Evolutionary conservation across 1,139 yeast species (phyloP), one percentile per base, ranked within the genome.

Genomic region (Yamadazyma trypodendri): DNA sequence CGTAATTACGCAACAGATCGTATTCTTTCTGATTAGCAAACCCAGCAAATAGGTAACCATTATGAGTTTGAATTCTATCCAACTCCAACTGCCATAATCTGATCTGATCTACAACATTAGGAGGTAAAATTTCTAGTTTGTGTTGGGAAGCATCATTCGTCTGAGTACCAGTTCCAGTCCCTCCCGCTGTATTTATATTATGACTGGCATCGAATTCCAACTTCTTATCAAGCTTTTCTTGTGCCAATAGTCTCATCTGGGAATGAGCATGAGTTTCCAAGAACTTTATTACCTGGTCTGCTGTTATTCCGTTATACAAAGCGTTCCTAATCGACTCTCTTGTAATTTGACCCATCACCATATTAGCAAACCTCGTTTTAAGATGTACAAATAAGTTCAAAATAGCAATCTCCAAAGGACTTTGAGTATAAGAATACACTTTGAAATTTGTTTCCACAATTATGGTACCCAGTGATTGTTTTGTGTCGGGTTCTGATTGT

Each of bases 101-200:
- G 49, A 92, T 87, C 58, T 92, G 99, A 62, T 92, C 99, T 1
- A 88, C 89, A 7, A 92, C 96, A 0, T 96, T 94, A 0, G 97
- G 96, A 3, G 97, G 98, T 10, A 92, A 63, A 13, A 89, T 67
- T 52, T 83, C 89, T 27, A 84, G 58, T 41, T 60, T 58, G 42
- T 74, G 77, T 43, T 69, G 70, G 13, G 68, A 64, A 20, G 57
- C 41, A n/a, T 46, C 44, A 28, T 50, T 48, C 14, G 54, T 44
- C 42, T 65, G 67, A 3, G 69, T 59, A 35, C 62, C 69, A 1
- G 69, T 68, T 4, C 69, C 70, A 25, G 34, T 23, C 27, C 64
- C 67, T 15, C 64, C 67, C 2, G 75, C 72, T 11, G 81, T 79
- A 45, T 74, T 74, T 27, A 76, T 67, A 40, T 75, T 75, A 38